Evolutionary conservation across 805 yeast genomes (phyloP), one percentile per base, ranked within the genome.

Genomic region (Wickerhamiella cacticola): DNA sequence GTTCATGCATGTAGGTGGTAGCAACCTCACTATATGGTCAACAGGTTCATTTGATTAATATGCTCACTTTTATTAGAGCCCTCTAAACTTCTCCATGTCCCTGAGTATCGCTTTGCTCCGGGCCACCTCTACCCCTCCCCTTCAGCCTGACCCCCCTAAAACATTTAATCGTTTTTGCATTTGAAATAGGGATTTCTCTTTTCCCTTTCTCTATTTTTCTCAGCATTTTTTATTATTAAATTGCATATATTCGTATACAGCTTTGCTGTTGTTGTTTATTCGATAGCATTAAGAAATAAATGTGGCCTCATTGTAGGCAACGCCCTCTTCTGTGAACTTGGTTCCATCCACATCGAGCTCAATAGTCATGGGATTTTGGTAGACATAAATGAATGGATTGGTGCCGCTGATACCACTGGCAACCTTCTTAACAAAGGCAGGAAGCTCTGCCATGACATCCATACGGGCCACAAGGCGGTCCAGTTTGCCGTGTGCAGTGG

Each of bases 391-490:
- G 69, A 76, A 89, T n/a, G 98, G 98, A 63, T 82, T 84, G 23
- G 97, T 80, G 45, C 97, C 98, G 13, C 92, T 92, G 48, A 89
- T 94, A 50, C 95, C 95, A 53, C 88, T 78, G 41, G 85, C 97
- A 50, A 92, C 82, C 58, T 80, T 82, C 68, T 89, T 92, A 56
- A 92, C 94, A 66, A 92, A 87, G 53, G 77, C 80, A 23, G 98
- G 98, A 50, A 92, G 80, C 68, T 92, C 97, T 45, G 87, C 84
- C 96, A 92, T 87, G 51, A 92, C 97, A 66, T 92, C 98, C 50
- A 92, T 88, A 62, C 97, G 79, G 68, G 86, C 96, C 46, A 85
- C 78, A 52, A 84, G 66, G 41, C 72, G 68, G 15, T 63, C 62
- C 55, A 89, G 72, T 19, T 71, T 67, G 52, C 95, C 96, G 18